Percentiles rank a stretch among this genome's conserved stretches.
phyloP scores from a whole-genome alignment of 768 basidiomycete species.

The Auricularia auricula-judae region DNA sequence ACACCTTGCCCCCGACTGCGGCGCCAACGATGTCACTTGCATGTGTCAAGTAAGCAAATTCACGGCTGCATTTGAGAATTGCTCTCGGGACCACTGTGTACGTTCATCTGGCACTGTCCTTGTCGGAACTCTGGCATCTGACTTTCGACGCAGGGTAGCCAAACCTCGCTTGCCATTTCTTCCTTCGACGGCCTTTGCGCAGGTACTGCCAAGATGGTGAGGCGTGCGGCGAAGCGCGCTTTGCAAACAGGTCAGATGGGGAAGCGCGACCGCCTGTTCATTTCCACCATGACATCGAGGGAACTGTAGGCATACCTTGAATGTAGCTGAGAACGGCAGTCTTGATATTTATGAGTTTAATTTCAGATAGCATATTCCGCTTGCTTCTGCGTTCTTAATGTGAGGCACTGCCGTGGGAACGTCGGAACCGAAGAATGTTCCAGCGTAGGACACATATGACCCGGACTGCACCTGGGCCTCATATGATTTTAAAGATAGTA shows the following conservation, averaged over 20 bases:
- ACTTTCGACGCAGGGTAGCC: background rate
- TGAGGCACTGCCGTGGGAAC: too few relatives aligned
- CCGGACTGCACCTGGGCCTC: too few relatives aligned
- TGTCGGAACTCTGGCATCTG: background rate
- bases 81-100: background rate
- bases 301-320: background rate
- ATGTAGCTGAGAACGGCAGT: too few relatives aligned
- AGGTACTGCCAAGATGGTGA: background rate
- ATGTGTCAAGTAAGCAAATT: background rate
- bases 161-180: background rate
- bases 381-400: too few relatives aligned
- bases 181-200: background rate
- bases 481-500: too few relatives aligned
- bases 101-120: background rate
- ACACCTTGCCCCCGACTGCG: background rate
- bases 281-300: background rate
- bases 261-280: background rate
- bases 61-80: background rate
- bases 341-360: too few relatives aligned
- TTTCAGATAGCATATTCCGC: too few relatives aligned
- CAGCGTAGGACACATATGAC: too few relatives aligned
- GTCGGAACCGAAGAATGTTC: too few relatives aligned
- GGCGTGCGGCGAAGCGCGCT: background rate
- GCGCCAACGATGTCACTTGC: background rate
- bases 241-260: background rate